Evolutionary conservation across 2,329 filamentous ascomycete genomes (phyloP).

Genomic region (Sphaerulina populicola): DNA sequence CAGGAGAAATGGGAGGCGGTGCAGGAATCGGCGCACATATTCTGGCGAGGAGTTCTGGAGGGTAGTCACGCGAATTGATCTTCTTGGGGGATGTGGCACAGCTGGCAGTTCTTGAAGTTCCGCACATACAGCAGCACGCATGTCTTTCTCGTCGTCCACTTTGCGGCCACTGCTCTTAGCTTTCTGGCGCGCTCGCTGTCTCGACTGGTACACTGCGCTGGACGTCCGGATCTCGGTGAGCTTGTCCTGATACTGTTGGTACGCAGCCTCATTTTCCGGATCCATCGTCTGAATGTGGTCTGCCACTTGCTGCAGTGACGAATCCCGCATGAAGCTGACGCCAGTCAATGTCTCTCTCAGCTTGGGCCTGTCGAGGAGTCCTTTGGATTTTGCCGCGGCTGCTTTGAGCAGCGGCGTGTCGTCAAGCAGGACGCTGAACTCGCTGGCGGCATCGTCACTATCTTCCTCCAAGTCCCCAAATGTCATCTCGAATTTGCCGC

Average conservation of each 20-base stretch:
- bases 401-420: conserved; percentile 43
- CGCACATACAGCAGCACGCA: conserved; percentile 45
- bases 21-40: conserved; percentile 38
- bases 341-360: conserved; percentile 34
- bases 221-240: conserved; percentile 36
- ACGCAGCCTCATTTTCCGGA: conserved; percentile 40
- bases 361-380: conserved; percentile 19
- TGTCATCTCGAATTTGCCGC: conserved; percentile 45
- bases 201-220: conserved; percentile 35
- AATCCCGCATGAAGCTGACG: conserved; percentile 33
- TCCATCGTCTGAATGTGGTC: conserved; percentile 38
- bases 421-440: conserved; percentile 35
- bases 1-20: conserved; percentile 45
- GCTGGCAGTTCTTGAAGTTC: conserved; percentile 43
- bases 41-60: conserved; percentile 39
- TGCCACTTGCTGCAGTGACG: conserved; percentile 33
- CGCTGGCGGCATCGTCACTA: conserved; percentile 34
- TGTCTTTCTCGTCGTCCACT: conserved; percentile 36
- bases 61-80: conserved; percentile 44
- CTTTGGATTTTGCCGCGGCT: conserved; percentile 32
- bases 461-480: conserved; percentile 36
- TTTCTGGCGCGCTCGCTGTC: conserved; percentile 26
- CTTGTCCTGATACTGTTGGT: conserved; percentile 37
- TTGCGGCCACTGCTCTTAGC: conserved; percentile 31
- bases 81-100: conserved; percentile 44